Evolutionary conservation across 2,329 filamentous ascomycete genomes (phyloP).

Genomic region (Microdochium nivale): DNA sequence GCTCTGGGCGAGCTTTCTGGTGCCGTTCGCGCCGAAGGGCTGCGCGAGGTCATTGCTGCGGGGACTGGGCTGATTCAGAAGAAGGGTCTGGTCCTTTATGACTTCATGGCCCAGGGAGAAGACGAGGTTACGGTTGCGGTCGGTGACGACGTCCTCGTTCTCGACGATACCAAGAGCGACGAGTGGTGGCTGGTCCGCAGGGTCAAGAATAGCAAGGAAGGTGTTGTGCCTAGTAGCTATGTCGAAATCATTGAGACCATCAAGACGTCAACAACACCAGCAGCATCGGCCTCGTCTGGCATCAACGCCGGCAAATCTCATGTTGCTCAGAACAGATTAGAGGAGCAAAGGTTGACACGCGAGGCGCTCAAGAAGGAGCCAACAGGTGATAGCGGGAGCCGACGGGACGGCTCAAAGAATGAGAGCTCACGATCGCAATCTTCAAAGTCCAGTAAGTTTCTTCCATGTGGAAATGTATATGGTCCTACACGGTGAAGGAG

Average conservation of each 20-base stretch:
- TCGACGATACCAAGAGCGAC: constrained; percentile 87
- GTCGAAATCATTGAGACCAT: constrained; percentile 75
- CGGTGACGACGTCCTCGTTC: constrained; percentile 82
- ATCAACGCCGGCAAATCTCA: constrained; percentile 48
- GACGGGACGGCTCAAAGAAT: not conserved
- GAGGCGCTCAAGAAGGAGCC: constrained; percentile 64
- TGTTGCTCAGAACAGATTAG: constrained; percentile 68
- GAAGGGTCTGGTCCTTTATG: constrained; percentile 82
- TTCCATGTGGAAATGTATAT: not conserved
- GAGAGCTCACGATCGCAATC: constrained; percentile 16
- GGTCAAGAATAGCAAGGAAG: constrained; percentile 86
- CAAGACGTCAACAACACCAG: constrained; percentile 32
- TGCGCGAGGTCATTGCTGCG: constrained; percentile 80
- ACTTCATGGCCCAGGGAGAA: constrained; percentile 93
- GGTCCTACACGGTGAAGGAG: not conserved
- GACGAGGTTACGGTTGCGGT: constrained; percentile 90
- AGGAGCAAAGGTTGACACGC: constrained; percentile 77
- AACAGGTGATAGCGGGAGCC: constrained; percentile 49
- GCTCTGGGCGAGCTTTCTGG: constrained; percentile 85
- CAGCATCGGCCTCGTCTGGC: constrained; percentile 27
- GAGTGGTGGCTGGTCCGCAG: constrained; percentile 98
- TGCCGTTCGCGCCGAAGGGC: constrained; percentile 70
- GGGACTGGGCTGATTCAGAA: constrained; percentile 63
- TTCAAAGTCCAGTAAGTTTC: constrained; percentile 63
- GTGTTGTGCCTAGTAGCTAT: constrained; percentile 94